A percentile compares a stretch with the other conserved stretches of the same genome.
Conservation (phyloP, 495 filamentous ascomycete species). For the Penicillium maclennaniae region DNA sequence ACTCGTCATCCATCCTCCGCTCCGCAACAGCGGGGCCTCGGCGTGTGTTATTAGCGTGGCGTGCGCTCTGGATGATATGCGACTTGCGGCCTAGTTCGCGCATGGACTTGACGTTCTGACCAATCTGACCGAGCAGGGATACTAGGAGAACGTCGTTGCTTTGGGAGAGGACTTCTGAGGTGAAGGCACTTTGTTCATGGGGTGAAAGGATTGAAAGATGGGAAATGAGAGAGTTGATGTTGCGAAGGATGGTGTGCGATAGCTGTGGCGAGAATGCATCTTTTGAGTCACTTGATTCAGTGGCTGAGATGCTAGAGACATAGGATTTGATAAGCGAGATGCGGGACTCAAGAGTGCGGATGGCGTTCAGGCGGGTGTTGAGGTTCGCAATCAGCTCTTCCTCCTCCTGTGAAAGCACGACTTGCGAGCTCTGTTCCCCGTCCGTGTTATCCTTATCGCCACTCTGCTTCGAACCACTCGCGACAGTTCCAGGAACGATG, state of each 20-base stretch:
- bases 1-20: conserved; percentile 29
- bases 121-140: conserved; percentile 63
- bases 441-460: conserved; percentile 33
- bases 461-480: conserved; percentile 4
- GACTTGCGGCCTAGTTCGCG: conserved; percentile 72
- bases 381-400: conserved; percentile 73
- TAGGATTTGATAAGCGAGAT: conserved; percentile 80
- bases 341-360: conserved; percentile 84
- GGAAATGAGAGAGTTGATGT: conserved; percentile 53
- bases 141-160: conserved; percentile 75
- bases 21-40: conserved; percentile 24
- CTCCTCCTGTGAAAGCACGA: conserved; percentile 67
- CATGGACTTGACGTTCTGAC: conserved; percentile 61
- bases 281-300: conserved; percentile 41
- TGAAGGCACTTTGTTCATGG: conserved; percentile 52
- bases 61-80: conserved; percentile 53
- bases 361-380: conserved; percentile 83
- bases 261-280: conserved; percentile 18
- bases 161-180: conserved; percentile 62
- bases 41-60: conserved; percentile 22
- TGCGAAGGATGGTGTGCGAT: conserved; percentile 51
- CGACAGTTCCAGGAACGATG: conserved; percentile 7
- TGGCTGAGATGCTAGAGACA: conserved; percentile 65
- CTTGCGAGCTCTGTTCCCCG: conserved; percentile 36
- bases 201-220: conserved; percentile 52